Evolutionary conservation across 176 grass and related monocot genomes (phyloP), one percentile per base, ranked within the genome.

Genomic region (Melocanna baccifera): DNA sequence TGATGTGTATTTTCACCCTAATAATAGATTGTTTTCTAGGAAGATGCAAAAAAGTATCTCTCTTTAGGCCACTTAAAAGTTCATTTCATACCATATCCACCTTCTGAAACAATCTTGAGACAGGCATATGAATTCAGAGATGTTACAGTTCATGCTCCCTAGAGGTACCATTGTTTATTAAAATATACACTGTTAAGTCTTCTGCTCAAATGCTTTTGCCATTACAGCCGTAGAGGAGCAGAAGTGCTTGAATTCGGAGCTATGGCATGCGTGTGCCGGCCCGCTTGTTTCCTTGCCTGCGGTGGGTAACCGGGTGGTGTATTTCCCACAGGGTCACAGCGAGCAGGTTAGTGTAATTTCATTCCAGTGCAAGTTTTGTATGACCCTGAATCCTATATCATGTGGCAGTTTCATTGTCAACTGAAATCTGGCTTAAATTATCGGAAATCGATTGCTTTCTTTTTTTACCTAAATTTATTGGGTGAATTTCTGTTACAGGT

Each of bases 181-280:
- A 66, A 84, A 47, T 20, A 68, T 76, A 32, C 67, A 14, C 51
- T 73, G 67, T 37, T 32, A 19, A 56, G 13, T 45, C 61, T 30
- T 86, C 19, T 62, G 23, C 62, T 65, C 5, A 63, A 41, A 76
- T 77, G 72, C 5, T 80, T 86, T 52, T 65, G 65, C 11, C 80
- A 75, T 91, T 83, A 6, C 79, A 98, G 90, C 69, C 66, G 85
- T 85, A 72, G 91, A 98, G 85, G 93, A 98, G 74, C 80, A 89
- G 40, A 95, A 87, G 81, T 98, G 91, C 47, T 79, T 98, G 48
- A 98, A 98, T 85, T 98, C 96, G 32, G 96, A 98, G 69, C 79
- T 98, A 73, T 98, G 96, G 96, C 96, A 98, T 91, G 96, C 96
- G n/a, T 98, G 96, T 81, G 96, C 96, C n/a, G 96, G 96, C 7